Evolutionary conservation across 352 stramenopile genomes (phyloP).

Genomic region (Globisporangium irregulare): DNA sequence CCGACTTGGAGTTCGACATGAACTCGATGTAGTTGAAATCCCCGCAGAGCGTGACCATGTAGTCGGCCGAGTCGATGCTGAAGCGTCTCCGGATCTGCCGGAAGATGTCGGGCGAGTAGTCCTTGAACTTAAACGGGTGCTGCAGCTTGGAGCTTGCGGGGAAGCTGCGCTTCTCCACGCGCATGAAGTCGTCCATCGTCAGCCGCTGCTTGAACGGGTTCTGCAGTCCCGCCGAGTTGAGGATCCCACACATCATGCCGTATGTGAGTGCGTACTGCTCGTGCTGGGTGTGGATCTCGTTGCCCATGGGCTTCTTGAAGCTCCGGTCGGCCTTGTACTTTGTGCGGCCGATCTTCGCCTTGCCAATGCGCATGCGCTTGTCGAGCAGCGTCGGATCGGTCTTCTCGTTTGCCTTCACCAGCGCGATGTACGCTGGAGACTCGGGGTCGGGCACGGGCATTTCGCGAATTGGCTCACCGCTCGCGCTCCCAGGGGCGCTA

Average conservation of each 20-base stretch:
- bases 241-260: constrained; percentile 98
- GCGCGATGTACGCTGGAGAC: constrained; percentile 37
- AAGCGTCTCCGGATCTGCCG: constrained; percentile 77
- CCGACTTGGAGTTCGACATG: constrained; percentile 98
- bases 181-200: constrained; percentile 91
- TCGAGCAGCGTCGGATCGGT: constrained; percentile 50
- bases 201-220: constrained; percentile 79
- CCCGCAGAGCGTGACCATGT: constrained; percentile 91
- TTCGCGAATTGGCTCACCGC: constrained; percentile 15
- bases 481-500: neutral
- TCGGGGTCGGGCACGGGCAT: constrained; percentile 30
- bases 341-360: constrained; percentile 43
- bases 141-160: constrained; percentile 71
- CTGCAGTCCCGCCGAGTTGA: constrained; percentile 90
- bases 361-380: constrained; percentile 54
- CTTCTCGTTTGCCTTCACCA: constrained; percentile 45
- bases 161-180: constrained; percentile 75
- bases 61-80: constrained; percentile 76
- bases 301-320: constrained; percentile 66
- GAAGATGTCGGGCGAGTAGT: constrained; percentile 90
- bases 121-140: constrained; percentile 89
- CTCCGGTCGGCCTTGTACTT: constrained; percentile 55
- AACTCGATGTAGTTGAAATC: constrained; percentile 98
- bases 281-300: constrained; percentile 86
- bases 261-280: constrained; percentile 98